Base-by-base conservation (phyloP, 768 basidiomycete genomes). In the Suillus paluster region DNA sequence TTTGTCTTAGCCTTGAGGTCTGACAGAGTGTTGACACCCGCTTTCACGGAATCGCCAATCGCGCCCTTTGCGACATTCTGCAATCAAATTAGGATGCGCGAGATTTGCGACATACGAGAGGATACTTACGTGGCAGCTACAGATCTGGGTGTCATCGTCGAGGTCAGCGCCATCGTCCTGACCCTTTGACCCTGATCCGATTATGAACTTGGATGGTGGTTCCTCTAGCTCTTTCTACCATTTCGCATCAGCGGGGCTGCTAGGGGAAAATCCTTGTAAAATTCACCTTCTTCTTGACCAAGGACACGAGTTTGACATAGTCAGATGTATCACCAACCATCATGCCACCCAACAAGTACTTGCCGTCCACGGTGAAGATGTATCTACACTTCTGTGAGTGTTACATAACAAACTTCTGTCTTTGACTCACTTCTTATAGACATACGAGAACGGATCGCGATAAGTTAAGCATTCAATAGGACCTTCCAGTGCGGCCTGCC, bases 291-390 rank as follows among this genome's bases (percentile, higher is more conserved):
- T 90, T 90, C 77, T 87, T 89, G 33, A 89, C 85, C 36, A 91
- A 77, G 14, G 85, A 78, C n/a, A 91, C 80, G 15, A 91, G 79
- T 72, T 90, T 90, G 60, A 86, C 82, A 67, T 86, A 90, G 68
- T 89, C 86, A 41, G 78, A 79, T 11, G 84, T 84, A 67, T 90
- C 88, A 3, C 90, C 90, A n/a, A 92, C 83, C 88, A 91, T 89
- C 83, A 90, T 89, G 4, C 90, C 90, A 14, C 90, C 90, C 4
- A 92, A 74, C 14, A 92, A 77, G 65, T 88, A 81, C 72, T 87
- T 86, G 12, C 90, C 90, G 67, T 91, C 88, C 9, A 81, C 80
- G 12, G 82, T 87, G 70, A 91, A 91, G 46, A 91, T 83, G 64
- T 89, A 90, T 68, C 80, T 80, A 39, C 25, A 55, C 23, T 19